Evolutionary conservation across 2,329 filamentous ascomycete genomes (phyloP).

Genomic region (Falciphora oryzae): DNA sequence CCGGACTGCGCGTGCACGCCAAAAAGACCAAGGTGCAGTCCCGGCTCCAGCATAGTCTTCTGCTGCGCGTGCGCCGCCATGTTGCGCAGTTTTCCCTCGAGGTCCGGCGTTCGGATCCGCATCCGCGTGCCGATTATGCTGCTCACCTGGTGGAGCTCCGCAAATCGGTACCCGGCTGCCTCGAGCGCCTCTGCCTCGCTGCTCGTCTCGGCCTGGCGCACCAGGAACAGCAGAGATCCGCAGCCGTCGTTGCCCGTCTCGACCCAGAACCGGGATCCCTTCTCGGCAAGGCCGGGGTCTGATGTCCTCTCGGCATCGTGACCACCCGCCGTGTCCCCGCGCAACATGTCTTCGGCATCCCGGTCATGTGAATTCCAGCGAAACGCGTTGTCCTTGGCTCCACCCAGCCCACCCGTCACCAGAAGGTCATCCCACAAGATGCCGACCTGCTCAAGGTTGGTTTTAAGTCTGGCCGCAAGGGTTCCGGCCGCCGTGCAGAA

Average conservation of each 20-base stretch:
- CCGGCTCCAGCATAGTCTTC: conserved; percentile 41
- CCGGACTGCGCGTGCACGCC: conserved; percentile 47
- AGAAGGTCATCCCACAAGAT: conserved; percentile 72
- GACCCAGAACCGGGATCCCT: conserved; percentile 23
- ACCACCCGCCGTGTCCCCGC: not conserved
- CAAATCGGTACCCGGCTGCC: conserved; percentile 73
- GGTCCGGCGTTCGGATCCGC: conserved; percentile 61
- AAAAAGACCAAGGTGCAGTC: conserved; percentile 54
- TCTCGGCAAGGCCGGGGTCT: conserved; percentile 33
- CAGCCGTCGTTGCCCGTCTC: conserved; percentile 44
- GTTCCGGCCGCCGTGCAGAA: conserved; percentile 75
- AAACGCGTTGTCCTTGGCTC: not conserved
- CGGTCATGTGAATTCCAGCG: too few relatives aligned
- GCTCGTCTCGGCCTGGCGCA: conserved; percentile 53
- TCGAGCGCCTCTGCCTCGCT: conserved; percentile 59
- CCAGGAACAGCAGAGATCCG: conserved; percentile 76
- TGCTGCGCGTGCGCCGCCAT: conserved; percentile 56
- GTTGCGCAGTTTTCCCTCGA: conserved; percentile 54
- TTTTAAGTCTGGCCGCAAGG: conserved; percentile 63
- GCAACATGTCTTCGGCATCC: too few relatives aligned
- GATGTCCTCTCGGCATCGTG: not conserved
- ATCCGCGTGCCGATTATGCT: conserved; percentile 65
- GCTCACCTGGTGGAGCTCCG: conserved; percentile 60
- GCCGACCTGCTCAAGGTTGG: conserved; percentile 58
- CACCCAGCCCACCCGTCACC: conserved; percentile 45